phyloP scores from a whole-genome alignment of 2,329 filamentous ascomycete genomes.

The Aulographum hederae region DNA sequence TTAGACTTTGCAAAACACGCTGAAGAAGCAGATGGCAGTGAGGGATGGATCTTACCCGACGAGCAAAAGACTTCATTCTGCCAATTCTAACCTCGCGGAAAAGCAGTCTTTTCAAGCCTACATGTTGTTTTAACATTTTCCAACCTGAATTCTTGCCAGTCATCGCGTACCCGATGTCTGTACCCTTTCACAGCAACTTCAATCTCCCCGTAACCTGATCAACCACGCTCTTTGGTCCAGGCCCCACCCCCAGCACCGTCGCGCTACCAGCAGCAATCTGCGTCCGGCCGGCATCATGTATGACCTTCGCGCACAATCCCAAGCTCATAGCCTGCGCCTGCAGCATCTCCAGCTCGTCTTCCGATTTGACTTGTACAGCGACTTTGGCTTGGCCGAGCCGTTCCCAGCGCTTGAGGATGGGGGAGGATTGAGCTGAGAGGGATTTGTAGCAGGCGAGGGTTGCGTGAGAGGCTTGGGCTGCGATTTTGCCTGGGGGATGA shows the following conservation, averaged over 20 bases:
- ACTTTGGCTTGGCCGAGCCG: slow-evolving; percentile 77
- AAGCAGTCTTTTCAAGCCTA: too few relatives aligned
- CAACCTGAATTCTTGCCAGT: too few relatives aligned
- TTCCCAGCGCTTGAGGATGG: slow-evolving; percentile 72
- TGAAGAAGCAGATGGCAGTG: too few relatives aligned
- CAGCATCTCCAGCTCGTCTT: slow-evolving; percentile 59
- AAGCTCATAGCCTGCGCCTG: slow-evolving; percentile 67
- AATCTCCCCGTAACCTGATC: slow-evolving; percentile 71
- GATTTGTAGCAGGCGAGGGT: slow-evolving; percentile 94
- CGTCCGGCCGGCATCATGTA: slow-evolving; percentile 88
- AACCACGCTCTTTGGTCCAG: slow-evolving; percentile 69
- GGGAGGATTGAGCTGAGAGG: slow-evolving; percentile 35
- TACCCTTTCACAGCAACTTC: slow-evolving; percentile 56
- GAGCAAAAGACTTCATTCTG: too few relatives aligned
- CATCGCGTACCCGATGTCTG: too few relatives aligned
- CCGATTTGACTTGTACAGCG: slow-evolving; percentile 70
- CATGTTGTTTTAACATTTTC: too few relatives aligned
- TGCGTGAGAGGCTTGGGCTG: slow-evolving; percentile 88
- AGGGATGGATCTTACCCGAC: too few relatives aligned
- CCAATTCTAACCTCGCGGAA: too few relatives aligned
- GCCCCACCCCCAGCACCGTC: slow-evolving; percentile 63
- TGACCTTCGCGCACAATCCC: slow-evolving; percentile 74
- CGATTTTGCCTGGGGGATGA: slow-evolving; percentile 63
- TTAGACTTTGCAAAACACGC: too few relatives aligned
- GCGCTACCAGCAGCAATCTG: slow-evolving; percentile 89